These are phyloP conservation scores for Alliaria petiolata DNA, from an alignment of 345 rosid species.

Conservation along the genomic window DNA sequence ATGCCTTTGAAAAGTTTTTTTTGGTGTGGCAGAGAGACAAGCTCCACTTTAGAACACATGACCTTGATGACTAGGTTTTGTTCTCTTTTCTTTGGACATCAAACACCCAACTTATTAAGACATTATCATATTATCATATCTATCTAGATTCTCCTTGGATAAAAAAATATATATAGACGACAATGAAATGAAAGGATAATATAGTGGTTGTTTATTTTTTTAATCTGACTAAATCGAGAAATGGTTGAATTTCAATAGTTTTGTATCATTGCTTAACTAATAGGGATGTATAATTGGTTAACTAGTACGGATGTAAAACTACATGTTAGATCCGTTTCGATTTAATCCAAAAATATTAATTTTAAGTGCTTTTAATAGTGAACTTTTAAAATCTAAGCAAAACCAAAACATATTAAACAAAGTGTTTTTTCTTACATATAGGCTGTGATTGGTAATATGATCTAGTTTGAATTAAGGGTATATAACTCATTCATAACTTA, in stretches of 20 bases:
- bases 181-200: not conserved
- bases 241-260: not conserved
- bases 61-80: constrained; percentile 29
- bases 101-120: constrained; percentile 10
- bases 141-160: constrained; percentile 11
- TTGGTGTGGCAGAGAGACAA: constrained; percentile 22
- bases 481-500: too few species aligned
- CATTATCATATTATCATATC: not conserved
- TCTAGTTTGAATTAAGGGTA: too few species aligned
- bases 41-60: constrained; percentile 33
- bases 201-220: not conserved
- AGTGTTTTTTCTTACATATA: not conserved
- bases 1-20: constrained; percentile 15
- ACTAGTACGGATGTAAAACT: not conserved
- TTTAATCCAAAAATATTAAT: too few species aligned
- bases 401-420: not conserved
- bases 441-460: too few species aligned
- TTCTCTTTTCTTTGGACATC: constrained; percentile 37
- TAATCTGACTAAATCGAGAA: too few species aligned
- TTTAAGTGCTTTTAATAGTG: too few species aligned
- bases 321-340: too few species aligned
- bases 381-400: not conserved
- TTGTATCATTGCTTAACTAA: not conserved
- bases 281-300: too few species aligned
- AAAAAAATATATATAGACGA: not conserved